Conservation (phyloP, 164 flowering plant species). For the Cinnamomum micranthum region DNA sequence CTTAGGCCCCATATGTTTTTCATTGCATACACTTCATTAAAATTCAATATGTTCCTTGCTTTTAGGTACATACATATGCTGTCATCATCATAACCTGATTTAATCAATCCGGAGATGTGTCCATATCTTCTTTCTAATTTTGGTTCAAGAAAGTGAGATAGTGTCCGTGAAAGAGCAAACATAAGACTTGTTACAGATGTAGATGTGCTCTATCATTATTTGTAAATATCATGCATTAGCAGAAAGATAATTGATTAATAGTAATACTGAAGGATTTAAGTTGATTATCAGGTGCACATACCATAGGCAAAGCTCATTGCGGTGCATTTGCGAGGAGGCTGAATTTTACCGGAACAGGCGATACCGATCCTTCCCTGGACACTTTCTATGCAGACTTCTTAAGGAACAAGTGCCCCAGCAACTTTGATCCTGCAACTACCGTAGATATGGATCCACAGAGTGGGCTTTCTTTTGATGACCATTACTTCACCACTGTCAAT, state of each 20-base stretch:
- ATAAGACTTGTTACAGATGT: background rate
- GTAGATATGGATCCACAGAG: slow-evolving; percentile 43
- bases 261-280: background rate
- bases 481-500: slow-evolving; percentile 3
- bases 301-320: slow-evolving; percentile 47
- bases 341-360: slow-evolving; percentile 53
- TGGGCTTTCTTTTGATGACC: slow-evolving; percentile 27
- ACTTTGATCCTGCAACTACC: slow-evolving; percentile 15
- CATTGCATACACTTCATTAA: too few relatives aligned
- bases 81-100: too few relatives aligned
- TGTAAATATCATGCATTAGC: too few relatives aligned
- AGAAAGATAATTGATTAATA: background rate
- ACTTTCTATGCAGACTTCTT: slow-evolving; percentile 32
- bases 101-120: too few relatives aligned
- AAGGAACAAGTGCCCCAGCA: slow-evolving; percentile 29
- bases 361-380: slow-evolving; percentile 44
- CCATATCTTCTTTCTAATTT: too few relatives aligned
- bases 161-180: too few relatives aligned
- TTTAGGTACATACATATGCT: too few relatives aligned
- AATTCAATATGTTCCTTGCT: too few relatives aligned
- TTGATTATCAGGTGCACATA: slow-evolving; percentile 34
- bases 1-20: background rate
- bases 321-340: slow-evolving; percentile 35
- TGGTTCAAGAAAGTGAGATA: too few relatives aligned
- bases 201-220: too few relatives aligned